Percentiles rank a stretch among this genome's conserved stretches.
These are phyloP conservation scores for Chiua virens DNA, from an alignment of 768 basidiomycete species.

Conservation along the genomic window DNA sequence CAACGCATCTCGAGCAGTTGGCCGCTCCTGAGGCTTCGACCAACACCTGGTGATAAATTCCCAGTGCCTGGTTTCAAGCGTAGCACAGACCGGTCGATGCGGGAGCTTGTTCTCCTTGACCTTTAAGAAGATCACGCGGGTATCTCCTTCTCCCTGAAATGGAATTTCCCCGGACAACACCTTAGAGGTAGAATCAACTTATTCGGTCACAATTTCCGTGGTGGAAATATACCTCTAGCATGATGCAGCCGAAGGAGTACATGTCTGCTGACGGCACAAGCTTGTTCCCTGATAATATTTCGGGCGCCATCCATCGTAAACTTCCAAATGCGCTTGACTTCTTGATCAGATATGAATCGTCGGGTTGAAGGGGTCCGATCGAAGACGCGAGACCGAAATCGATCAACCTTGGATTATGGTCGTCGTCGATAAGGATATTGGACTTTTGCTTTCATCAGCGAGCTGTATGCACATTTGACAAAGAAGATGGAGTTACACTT, in stretches of 20 bases:
- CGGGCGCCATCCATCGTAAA: background rate
- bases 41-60: background rate
- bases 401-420: background rate
- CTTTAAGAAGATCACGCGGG: background rate
- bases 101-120: background rate
- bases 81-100: background rate
- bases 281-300: background rate
- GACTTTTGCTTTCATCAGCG: background rate
- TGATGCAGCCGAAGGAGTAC: background rate
- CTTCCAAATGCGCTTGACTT: background rate
- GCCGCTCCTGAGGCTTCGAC: background rate
- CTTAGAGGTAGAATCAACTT: background rate
- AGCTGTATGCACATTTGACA: too few relatives aligned
- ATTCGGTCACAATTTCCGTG: too few relatives aligned
- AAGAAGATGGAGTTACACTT: background rate
- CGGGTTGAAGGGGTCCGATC: background rate
- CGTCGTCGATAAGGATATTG: background rate
- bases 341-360: background rate
- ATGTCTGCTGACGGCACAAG: background rate
- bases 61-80: background rate
- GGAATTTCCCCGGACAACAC: background rate
- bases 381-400: slow-evolving; percentile 1
- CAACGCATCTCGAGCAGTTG: background rate
- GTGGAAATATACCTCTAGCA: background rate
- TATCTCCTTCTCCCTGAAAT: background rate